Conservation (phyloP, 2,329 filamentous ascomycete genomes). For the Hypomyces rosellus region DNA sequence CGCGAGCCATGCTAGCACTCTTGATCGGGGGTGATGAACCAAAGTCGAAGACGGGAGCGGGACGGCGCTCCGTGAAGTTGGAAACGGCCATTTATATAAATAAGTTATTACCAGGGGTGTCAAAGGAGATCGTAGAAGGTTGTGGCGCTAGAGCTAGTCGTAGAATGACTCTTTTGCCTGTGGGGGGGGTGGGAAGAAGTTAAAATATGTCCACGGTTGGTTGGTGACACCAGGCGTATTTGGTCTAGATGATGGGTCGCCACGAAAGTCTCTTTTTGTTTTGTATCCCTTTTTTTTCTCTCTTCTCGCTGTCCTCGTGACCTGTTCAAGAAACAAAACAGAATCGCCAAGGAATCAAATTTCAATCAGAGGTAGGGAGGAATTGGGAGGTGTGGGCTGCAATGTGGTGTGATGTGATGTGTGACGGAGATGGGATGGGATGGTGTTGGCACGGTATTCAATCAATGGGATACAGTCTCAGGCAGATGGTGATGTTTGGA, state of each 20-base stretch:
- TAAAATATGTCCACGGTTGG: neutral
- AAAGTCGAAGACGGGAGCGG: constrained; percentile 17
- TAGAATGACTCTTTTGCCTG: constrained; percentile 4
- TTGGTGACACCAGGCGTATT: too few relatives aligned
- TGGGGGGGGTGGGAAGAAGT: neutral
- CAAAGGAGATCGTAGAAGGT: constrained; percentile 1
- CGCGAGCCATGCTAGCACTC: constrained; percentile 31
- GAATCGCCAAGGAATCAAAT: neutral
- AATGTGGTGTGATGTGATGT: neutral
- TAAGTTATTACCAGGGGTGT: too few relatives aligned
- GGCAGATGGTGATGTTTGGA: too few relatives aligned
- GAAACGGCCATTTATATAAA: constrained; percentile 10
- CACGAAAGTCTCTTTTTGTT: neutral
- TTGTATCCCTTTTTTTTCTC: neutral
- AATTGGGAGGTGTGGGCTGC: neutral
- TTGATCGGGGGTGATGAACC: constrained; percentile 17
- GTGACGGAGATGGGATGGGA: neutral
- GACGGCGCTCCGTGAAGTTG: constrained; percentile 18
- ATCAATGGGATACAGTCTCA: too few relatives aligned
- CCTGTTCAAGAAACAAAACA: neutral
- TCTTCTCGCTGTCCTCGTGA: neutral
- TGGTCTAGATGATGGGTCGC: too few relatives aligned
- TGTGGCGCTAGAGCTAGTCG: constrained; percentile 10
- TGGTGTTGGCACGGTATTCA: too few relatives aligned
- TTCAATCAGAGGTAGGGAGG: too few relatives aligned